Evolutionary conservation across 208 protist genomes (phyloP).

Genomic region (Angomonas ambiguus): DNA sequence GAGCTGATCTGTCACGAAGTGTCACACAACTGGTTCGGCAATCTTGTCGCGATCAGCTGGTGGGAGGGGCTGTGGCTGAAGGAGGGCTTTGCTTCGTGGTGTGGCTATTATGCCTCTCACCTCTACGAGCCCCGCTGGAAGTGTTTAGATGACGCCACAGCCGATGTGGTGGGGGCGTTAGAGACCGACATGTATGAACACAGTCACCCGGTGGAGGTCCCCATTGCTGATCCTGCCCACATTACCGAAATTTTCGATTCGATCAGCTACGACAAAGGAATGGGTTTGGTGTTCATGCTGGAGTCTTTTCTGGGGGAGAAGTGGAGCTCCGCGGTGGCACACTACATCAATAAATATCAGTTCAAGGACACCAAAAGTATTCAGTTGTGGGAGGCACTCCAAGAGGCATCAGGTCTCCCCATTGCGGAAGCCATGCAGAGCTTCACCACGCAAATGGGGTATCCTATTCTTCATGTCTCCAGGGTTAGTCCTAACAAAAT

Average conservation of each 20-base stretch:
- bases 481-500: slow-evolving; percentile 22
- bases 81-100: slow-evolving; percentile 98
- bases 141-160: slow-evolving; percentile 75
- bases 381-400: slow-evolving; percentile 93
- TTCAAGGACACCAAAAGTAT: slow-evolving; percentile 92
- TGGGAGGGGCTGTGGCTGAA: slow-evolving; percentile 99
- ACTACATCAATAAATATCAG: slow-evolving; percentile 91
- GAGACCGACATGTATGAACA: slow-evolving; percentile 87
- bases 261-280: slow-evolving; percentile 96
- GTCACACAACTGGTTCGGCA: slow-evolving; percentile 97
- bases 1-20: slow-evolving; percentile 96
- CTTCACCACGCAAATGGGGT: slow-evolving; percentile 93
- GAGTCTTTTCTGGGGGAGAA: slow-evolving; percentile 81
- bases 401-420: slow-evolving; percentile 74
- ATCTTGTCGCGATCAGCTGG: slow-evolving; percentile 98
- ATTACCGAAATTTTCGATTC: slow-evolving; percentile 98
- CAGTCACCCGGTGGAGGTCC: slow-evolving; percentile 96
- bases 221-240: slow-evolving; percentile 83
- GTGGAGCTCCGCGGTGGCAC: slow-evolving; percentile 83
- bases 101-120: slow-evolving; percentile 85
- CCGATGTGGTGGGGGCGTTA: slow-evolving; percentile 59
- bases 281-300: slow-evolving; percentile 93
- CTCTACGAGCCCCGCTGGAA: slow-evolving; percentile 86
- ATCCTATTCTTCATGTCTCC: slow-evolving; percentile 85
- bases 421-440: slow-evolving; percentile 85